These are phyloP conservation scores for Austroboletus niveus DNA, from an alignment of 1,284 basidiomycete species.

Conservation along the genomic window DNA sequence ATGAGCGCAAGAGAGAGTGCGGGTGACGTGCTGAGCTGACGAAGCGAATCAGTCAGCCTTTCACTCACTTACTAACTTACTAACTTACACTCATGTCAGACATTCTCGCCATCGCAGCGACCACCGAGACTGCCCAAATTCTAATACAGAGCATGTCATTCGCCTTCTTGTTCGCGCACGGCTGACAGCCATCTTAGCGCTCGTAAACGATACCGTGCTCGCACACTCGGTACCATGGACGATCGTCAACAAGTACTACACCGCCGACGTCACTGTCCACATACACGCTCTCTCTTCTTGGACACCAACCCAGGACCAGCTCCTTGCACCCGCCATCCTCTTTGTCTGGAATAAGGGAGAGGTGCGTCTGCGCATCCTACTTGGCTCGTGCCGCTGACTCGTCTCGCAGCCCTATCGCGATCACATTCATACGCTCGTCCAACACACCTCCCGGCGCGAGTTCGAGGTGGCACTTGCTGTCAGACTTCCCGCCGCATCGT, in stretches of 20 bases:
- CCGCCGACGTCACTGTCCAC: constrained; percentile 71
- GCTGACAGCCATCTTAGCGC: constrained; percentile 29
- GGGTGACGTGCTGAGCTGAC: constrained; percentile 17
- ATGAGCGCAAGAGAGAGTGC: constrained; percentile 1
- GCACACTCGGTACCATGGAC: constrained; percentile 60
- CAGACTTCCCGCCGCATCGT: constrained; percentile 35
- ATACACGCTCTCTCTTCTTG: constrained; percentile 45
- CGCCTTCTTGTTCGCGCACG: not conserved
- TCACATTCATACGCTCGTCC: constrained; percentile 49
- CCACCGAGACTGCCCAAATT: constrained; percentile 16
- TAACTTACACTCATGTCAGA: not conserved
- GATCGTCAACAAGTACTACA: constrained; percentile 84
- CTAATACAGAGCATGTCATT: constrained; percentile 27
- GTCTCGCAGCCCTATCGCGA: constrained; percentile 50
- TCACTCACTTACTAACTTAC: too few species aligned
- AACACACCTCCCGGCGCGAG: constrained; percentile 46
- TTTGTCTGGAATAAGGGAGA: constrained; percentile 68
- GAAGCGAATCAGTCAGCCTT: constrained; percentile 2
- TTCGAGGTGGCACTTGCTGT: constrained; percentile 73
- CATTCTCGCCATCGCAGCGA: constrained; percentile 29
- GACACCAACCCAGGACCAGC: constrained; percentile 27
- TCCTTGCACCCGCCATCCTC: constrained; percentile 60
- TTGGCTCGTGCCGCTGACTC: constrained; percentile 14
- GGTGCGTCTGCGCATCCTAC: constrained; percentile 36
- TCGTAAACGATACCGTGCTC: constrained; percentile 23